A percentile compares a stretch with the other conserved stretches of the same genome.
These are phyloP conservation scores for Phylloboletellus chloephorus DNA, from an alignment of 1,284 basidiomycete species.

Conservation along the genomic window DNA sequence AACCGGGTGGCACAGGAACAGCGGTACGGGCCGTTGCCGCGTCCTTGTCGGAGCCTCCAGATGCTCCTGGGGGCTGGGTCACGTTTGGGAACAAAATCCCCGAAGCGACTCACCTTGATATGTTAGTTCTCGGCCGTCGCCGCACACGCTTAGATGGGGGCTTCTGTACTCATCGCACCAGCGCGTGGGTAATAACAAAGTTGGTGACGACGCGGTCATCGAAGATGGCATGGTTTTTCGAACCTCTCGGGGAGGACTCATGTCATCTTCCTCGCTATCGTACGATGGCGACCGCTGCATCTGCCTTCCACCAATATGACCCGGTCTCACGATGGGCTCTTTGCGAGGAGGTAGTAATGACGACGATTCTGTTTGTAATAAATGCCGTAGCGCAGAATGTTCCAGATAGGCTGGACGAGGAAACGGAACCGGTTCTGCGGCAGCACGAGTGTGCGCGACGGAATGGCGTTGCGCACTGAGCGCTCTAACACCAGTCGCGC, in stretches of 20 bases:
- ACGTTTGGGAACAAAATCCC: slow-evolving; percentile 2
- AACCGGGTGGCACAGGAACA: slow-evolving; percentile 70
- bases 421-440: slow-evolving; percentile 38
- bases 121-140: slow-evolving; percentile 66
- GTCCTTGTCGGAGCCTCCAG: slow-evolving; percentile 64
- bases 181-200: slow-evolving; percentile 63
- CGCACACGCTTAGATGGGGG: slow-evolving; percentile 52
- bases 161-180: slow-evolving; percentile 71
- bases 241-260: slow-evolving; percentile 41
- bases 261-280: slow-evolving; percentile 64
- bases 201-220: slow-evolving; percentile 34
- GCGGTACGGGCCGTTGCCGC: slow-evolving; percentile 76
- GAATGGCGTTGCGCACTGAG: slow-evolving; percentile 30
- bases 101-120: slow-evolving; percentile 47
- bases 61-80: slow-evolving; percentile 37
- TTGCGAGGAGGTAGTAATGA: slow-evolving; percentile 39
- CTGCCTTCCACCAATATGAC: slow-evolving; percentile 18
- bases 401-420: slow-evolving; percentile 68
- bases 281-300: slow-evolving; percentile 28
- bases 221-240: slow-evolving; percentile 28
- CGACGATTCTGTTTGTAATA: slow-evolving; percentile 58
- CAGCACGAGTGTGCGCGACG: slow-evolving; percentile 14
- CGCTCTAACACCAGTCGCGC: slow-evolving; percentile 35
- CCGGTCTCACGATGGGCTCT: slow-evolving; percentile 28
- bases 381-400: slow-evolving; percentile 62